These are phyloP conservation scores for Mucor saturninus DNA, from an alignment of 371 early-diverging fungal genomes.

Conservation along the genomic window DNA sequence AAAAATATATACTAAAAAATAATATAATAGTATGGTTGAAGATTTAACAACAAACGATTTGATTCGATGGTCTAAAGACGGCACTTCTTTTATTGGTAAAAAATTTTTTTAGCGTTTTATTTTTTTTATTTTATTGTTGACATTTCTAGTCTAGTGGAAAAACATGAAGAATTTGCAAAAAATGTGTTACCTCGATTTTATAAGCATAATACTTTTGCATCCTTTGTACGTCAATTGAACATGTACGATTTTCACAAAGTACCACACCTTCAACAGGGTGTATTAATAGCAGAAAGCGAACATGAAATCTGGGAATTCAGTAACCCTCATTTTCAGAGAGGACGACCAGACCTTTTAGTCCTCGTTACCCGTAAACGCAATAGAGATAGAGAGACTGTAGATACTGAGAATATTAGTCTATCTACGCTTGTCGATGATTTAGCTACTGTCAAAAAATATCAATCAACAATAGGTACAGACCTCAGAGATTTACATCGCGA, in stretches of 20 bases:
- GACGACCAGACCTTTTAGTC: constrained; percentile 55
- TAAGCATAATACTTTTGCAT: constrained; percentile 93
- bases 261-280: constrained; percentile 79
- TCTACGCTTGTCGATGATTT: constrained; percentile 73
- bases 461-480: constrained; percentile 80
- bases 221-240: constrained; percentile 95
- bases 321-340: constrained; percentile 56
- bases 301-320: constrained; percentile 67
- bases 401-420: constrained; percentile 43
- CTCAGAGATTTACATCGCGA: constrained; percentile 83
- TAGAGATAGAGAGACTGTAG: constrained; percentile 49
- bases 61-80: constrained; percentile 78
- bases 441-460: constrained; percentile 80
- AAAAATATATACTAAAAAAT: neutral
- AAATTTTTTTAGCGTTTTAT: neutral
- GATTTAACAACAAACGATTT: constrained; percentile 67
- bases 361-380: constrained; percentile 59
- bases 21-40: constrained; percentile 66
- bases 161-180: constrained; percentile 82
- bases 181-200: constrained; percentile 85
- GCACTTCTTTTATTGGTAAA: constrained; percentile 73
- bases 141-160: constrained; percentile 45
- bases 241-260: constrained; percentile 90
- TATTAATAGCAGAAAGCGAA: constrained; percentile 66
- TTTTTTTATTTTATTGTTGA: constrained; percentile 1